These are phyloP conservation scores for Coelastrella sp. DNA, from an alignment of 139 green algal genomes.

Conservation along the genomic window DNA sequence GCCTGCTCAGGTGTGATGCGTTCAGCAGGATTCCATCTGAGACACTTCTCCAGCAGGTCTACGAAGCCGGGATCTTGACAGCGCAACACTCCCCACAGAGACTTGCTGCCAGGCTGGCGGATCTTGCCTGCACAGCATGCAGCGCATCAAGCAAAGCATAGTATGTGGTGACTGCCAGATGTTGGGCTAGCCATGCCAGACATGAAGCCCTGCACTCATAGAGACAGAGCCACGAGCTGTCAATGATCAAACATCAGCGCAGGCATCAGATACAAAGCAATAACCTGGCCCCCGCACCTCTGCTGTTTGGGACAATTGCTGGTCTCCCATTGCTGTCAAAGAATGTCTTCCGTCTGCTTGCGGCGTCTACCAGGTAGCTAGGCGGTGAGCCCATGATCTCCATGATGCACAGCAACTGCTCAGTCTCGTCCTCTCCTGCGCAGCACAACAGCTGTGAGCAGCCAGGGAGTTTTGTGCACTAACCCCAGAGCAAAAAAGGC, in stretches of 20 bases:
- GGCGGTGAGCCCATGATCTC: conserved; percentile 81
- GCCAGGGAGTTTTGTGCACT: neutral
- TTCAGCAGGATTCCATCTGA: conserved; percentile 78
- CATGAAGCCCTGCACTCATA: too few relatives aligned
- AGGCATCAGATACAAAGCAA: neutral
- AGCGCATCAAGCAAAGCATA: neutral
- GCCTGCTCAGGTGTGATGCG: conserved; percentile 83
- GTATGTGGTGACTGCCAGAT: neutral
- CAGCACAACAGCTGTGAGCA: conserved; percentile 50
- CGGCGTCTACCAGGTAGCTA: conserved; percentile 63
- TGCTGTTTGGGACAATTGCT: conserved; percentile 69
- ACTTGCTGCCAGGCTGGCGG: conserved; percentile 44
- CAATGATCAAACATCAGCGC: neutral
- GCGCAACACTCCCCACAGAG: conserved; percentile 55
- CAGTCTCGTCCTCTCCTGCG: conserved; percentile 82
- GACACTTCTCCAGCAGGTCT: conserved; percentile 73
- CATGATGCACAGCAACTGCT: conserved; percentile 87
- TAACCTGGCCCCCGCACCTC: conserved; percentile 16
- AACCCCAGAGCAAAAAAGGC: neutral
- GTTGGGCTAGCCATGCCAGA: too few relatives aligned
- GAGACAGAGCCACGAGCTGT: neutral
- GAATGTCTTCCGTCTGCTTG: conserved; percentile 81
- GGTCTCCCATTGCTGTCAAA: conserved; percentile 70
- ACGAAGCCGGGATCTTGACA: conserved; percentile 71
- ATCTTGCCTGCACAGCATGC: conserved; percentile 31